Conservation (phyloP, 2,329 filamentous ascomycete species). For the Fusarium papillatum region DNA sequence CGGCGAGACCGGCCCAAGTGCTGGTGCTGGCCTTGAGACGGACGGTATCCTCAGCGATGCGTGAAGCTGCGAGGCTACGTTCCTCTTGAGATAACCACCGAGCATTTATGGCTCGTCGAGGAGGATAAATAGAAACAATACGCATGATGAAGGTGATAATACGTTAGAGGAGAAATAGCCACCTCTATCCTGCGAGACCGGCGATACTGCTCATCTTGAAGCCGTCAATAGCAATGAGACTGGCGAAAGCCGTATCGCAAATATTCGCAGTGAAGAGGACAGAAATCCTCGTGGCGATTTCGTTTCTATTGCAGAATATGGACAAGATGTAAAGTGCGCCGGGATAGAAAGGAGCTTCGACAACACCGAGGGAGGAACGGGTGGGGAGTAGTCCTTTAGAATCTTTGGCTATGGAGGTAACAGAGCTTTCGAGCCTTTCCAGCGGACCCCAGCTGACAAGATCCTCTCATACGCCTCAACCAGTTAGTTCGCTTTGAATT, state of each 20-base stretch:
- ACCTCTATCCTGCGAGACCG: slow-evolving; percentile 46
- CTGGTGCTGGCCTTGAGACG: slow-evolving; percentile 55
- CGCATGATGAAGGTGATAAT: slow-evolving; percentile 48
- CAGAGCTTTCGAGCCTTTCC: no score
- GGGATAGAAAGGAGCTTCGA: slow-evolving; percentile 55
- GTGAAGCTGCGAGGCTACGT: slow-evolving; percentile 54
- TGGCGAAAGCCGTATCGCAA: slow-evolving; percentile 53
- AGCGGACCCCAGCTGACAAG: no score
- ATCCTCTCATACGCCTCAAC: no score
- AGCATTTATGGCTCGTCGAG: slow-evolving; percentile 57
- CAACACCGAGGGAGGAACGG: slow-evolving; percentile 56
- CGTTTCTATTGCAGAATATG: slow-evolving; percentile 67
- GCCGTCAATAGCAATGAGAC: slow-evolving; percentile 58
- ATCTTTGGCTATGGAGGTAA: slow-evolving; percentile 52
- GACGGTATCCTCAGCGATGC: slow-evolving; percentile 60
- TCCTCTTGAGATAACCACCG: slow-evolving; percentile 57
- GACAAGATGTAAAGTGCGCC: slow-evolving; percentile 58
- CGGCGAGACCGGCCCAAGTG: slow-evolving; percentile 57
- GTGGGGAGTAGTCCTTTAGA: slow-evolving; percentile 63
- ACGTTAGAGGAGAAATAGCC: slow-evolving; percentile 77
- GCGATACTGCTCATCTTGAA: slow-evolving; percentile 47
- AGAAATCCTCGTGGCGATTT: slow-evolving; percentile 56
- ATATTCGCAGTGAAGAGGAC: slow-evolving; percentile 60
- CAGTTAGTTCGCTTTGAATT: no score
- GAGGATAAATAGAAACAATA: slow-evolving; percentile 40